Evolutionary conservation across 2,329 filamentous ascomycete species (phyloP).

Genomic region (Cercospora zeae-maydis): DNA sequence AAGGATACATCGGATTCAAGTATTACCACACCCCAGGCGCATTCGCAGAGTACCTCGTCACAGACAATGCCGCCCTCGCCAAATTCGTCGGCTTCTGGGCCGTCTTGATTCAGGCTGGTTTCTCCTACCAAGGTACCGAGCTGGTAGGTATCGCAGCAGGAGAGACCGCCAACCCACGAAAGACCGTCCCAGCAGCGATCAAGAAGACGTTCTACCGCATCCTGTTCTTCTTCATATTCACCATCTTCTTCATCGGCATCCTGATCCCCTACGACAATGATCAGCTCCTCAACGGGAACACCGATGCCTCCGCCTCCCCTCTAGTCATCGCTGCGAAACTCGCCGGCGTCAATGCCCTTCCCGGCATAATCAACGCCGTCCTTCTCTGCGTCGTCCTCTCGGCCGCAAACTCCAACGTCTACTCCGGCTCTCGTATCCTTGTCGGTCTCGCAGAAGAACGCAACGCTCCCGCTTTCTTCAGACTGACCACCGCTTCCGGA

Average conservation of each 20-base stretch:
- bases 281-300: conserved; percentile 38
- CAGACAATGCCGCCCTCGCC: conserved; percentile 30
- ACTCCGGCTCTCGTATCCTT: conserved; percentile 65
- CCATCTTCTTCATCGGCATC: conserved; percentile 37
- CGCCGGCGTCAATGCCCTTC: conserved; percentile 58
- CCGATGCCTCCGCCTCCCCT: conserved; percentile 54
- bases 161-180: conserved; percentile 51
- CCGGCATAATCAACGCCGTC: conserved; percentile 67
- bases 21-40: conserved; percentile 43
- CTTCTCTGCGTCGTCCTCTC: conserved; percentile 66
- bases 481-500: conserved; percentile 57
- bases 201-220: conserved; percentile 40
- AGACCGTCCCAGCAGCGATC: conserved; percentile 40
- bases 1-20: conserved; percentile 59
- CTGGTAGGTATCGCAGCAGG: conserved; percentile 52
- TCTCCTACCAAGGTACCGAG: conserved; percentile 56
- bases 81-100: conserved; percentile 51
- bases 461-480: conserved; percentile 52
- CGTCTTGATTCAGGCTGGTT: conserved; percentile 56
- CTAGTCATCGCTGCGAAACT: conserved; percentile 64
- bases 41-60: conserved; percentile 38
- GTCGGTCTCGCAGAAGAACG: conserved; percentile 64
- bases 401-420: conserved; percentile 66
- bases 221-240: conserved; percentile 38
- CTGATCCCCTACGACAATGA: conserved; percentile 37